A percentile compares a stretch with the other conserved stretches of the same genome.
These are phyloP conservation scores for Coprinopsis marcescibilis DNA, from an alignment of 768 basidiomycete genomes.

Conservation along the genomic window DNA sequence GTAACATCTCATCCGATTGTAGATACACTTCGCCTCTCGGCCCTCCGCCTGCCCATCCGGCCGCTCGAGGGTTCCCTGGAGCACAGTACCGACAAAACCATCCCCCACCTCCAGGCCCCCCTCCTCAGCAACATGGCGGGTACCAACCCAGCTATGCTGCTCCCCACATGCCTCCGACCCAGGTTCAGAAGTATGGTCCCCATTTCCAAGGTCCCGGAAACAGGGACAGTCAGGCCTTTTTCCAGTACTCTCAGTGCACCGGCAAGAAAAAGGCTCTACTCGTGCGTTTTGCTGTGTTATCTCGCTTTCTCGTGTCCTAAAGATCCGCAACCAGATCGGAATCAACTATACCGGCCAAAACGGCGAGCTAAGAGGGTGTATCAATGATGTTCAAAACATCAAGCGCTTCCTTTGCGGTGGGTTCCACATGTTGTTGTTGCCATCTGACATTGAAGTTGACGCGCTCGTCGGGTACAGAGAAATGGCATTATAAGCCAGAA, in stretches of 20 bases:
- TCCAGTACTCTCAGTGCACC: conserved; percentile 86
- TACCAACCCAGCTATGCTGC: conserved; percentile 25
- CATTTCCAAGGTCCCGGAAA: conserved; percentile 43
- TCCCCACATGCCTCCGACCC: conserved; percentile 48
- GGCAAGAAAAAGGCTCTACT: conserved; percentile 86
- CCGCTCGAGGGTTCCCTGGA: conserved; percentile 11
- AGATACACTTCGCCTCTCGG: conserved; percentile 11
- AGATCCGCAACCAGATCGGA: conserved; percentile 53
- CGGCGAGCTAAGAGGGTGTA: conserved; percentile 74
- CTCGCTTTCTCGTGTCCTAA: neutral
- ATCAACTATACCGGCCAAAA: conserved; percentile 77
- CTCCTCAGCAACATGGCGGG: conserved; percentile 20
- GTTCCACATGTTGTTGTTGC: conserved; percentile 17
- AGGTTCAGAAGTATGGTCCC: conserved; percentile 59
- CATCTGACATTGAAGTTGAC: neutral
- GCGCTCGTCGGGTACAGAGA: conserved; percentile 25
- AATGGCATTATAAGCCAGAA: conserved; percentile 61
- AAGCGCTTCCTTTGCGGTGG: conserved; percentile 67
- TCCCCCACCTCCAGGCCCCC: conserved; percentile 14
- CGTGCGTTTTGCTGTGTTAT: conserved; percentile 37
- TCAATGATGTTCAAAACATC: conserved; percentile 87
- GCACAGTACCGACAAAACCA: conserved; percentile 15
- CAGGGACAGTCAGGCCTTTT: conserved; percentile 52
- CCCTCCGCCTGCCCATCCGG: conserved; percentile 19
- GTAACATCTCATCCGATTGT: neutral